These are phyloP conservation scores for Arabidopsis lyrata DNA, from an alignment of 441 rosid genomes.

Conservation along the genomic window DNA sequence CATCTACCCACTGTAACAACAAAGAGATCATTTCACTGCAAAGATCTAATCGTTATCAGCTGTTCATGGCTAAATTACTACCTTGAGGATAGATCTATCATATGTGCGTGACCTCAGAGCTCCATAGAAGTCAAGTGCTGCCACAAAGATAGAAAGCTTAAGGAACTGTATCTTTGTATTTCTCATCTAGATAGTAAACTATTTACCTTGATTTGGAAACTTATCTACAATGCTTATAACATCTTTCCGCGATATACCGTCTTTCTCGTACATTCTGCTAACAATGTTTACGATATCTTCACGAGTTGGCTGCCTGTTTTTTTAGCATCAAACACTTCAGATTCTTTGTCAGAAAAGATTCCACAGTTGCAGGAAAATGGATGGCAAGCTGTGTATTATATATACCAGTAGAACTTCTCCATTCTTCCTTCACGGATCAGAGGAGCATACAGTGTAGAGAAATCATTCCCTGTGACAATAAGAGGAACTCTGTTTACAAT, in stretches of 20 bases:
- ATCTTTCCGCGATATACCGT: constrained; percentile 76
- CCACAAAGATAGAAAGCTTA: constrained; percentile 22
- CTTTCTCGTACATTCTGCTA: constrained; percentile 87
- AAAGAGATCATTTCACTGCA: constrained; percentile 23
- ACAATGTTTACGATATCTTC: constrained; percentile 92
- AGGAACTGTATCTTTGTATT: constrained; percentile 10
- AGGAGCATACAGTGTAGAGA: constrained; percentile 88
- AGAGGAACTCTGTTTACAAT: constrained; percentile 84
- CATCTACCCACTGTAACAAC: constrained; percentile 82
- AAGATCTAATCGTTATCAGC: not conserved
- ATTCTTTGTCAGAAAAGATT: constrained; percentile 22
- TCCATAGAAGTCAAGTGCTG: constrained; percentile 97
- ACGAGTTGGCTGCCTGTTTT: constrained; percentile 82
- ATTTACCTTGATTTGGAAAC: constrained; percentile 93
- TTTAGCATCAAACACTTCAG: not conserved
- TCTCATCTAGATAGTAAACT: not conserved
- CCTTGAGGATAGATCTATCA: constrained; percentile 86
- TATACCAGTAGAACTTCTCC: constrained; percentile 95
- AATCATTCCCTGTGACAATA: constrained; percentile 89
- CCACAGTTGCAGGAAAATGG: constrained; percentile 27
- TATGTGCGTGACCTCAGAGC: constrained; percentile 93
- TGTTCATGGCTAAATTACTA: constrained; percentile 49
- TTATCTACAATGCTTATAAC: constrained; percentile 69
- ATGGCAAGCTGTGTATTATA: not conserved
- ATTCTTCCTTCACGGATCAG: constrained; percentile 98